Conservation (phyloP, 2,329 filamentous ascomycete genomes). For the Macroventuria anomochaeta region DNA sequence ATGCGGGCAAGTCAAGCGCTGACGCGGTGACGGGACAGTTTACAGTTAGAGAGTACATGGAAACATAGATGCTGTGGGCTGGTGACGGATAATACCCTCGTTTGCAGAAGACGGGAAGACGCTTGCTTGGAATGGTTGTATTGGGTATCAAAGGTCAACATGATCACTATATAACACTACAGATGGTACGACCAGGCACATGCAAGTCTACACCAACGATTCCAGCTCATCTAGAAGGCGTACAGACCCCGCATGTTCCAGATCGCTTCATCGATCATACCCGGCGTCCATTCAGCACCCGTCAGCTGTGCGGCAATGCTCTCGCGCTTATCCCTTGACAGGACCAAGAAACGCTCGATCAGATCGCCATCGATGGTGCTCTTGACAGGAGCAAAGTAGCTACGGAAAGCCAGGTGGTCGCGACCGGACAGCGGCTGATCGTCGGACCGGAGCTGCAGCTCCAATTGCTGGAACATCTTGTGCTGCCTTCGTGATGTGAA, state of each 20-base stretch:
- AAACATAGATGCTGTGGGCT: too few species aligned
- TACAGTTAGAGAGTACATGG: too few species aligned
- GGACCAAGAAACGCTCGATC: slow-evolving; percentile 85
- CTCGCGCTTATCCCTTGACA: slow-evolving; percentile 88
- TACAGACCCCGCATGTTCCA: slow-evolving; percentile 48
- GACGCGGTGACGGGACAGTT: too few species aligned
- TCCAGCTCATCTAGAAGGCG: slow-evolving; percentile 40
- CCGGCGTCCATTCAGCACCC: slow-evolving; percentile 71
- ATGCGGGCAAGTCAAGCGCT: too few species aligned
- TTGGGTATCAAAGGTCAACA: slow-evolving; percentile 9
- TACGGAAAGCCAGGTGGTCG: slow-evolving; percentile 93
- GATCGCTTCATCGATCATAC: slow-evolving; percentile 94
- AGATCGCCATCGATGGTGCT: slow-evolving; percentile 96
- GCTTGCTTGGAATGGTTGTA: too few species aligned
- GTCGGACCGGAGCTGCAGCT: slow-evolving; percentile 77
- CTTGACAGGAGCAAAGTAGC: slow-evolving; percentile 96
- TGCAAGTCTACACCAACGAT: too few species aligned
- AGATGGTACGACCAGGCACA: background rate
- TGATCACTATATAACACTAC: background rate
- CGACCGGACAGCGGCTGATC: slow-evolving; percentile 88
- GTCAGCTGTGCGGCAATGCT: slow-evolving; percentile 95
- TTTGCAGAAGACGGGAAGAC: too few species aligned
- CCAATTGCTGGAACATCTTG: slow-evolving; percentile 95
- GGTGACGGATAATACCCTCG: too few species aligned
- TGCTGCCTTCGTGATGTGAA: slow-evolving; percentile 92